Base-by-base conservation (phyloP, 495 filamentous ascomycete species). In the Delitschia confertaspora region DNA sequence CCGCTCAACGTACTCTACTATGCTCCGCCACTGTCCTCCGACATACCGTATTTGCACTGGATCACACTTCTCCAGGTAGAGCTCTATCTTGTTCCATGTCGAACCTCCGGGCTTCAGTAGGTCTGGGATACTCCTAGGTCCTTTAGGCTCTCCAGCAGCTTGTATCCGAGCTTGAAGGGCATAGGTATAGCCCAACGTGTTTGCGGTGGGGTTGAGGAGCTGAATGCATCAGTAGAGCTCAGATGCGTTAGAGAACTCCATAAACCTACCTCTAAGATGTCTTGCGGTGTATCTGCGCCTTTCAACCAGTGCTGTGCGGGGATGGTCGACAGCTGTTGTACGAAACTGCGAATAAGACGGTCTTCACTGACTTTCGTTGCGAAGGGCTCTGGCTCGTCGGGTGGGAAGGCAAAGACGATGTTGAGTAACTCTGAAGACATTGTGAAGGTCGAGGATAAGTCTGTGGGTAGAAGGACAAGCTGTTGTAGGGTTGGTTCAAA, bases 1-100 rank as follows among this genome's bases (percentile, higher is more conserved):
- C 14, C 49, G 47, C 10, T 59, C 64, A 16, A 74, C 50, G 26
- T 59, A 38, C n/a, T 75, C 72, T 14, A 81, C 24, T 6, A 83
- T 60, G 20, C 60, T 58, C 25, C 67, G 62, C 62, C 75, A 77
- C 39, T 77, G 69, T 1, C 45, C 33, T 3, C 76, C 75, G 25
- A 63, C 66, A 58, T 82, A 81, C 57, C 76, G 67, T 6, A 77
- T 57, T 51, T 82, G 79, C 20, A 74, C 58, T 3, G 67, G 63
- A 55, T 83, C 73, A 56, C 78, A 81, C 3, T 43, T 54, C 20
- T 61, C 50, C 42, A 80, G 47, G 43, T 78, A 82, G 0, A 47
- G 53, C 8, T 64, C 53, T 18, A 65, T 53, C 33, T 61, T 69
- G n/a, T 57, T 53, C 73, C 74, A 80, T 41, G 78, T 39, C 20